Evolutionary conservation across 352 stramenopile genomes (phyloP).

Genomic region (Phytopythium cucurbitacearum): DNA sequence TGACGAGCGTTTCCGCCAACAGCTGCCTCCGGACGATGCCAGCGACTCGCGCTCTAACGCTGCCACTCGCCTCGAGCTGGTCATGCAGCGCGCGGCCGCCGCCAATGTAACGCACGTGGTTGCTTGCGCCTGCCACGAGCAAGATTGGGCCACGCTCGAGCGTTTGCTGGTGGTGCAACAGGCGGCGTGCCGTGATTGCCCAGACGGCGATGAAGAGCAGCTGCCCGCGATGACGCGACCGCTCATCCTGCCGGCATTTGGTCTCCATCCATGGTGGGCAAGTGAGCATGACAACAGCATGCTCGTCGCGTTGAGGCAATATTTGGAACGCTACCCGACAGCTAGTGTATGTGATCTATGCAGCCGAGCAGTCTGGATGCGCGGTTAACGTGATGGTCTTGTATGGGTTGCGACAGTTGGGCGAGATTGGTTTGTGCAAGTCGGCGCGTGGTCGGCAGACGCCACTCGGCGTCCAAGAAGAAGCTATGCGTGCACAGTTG

Average conservation of each 20-base stretch:
- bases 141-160: conserved; percentile 55
- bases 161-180: conserved; percentile 20
- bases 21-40: conserved; percentile 3
- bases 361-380: background rate
- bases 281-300: conserved; percentile 14
- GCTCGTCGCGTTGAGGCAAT: conserved; percentile 26
- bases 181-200: background rate
- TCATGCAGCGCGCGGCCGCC: conserved; percentile 31
- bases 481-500: conserved; percentile 48
- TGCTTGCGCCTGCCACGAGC: conserved; percentile 58
- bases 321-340: conserved; percentile 30
- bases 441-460: conserved; percentile 45
- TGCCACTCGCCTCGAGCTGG: conserved; percentile 14
- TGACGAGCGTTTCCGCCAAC: conserved; percentile 27
- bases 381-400: background rate
- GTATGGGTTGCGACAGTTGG: conserved; percentile 23
- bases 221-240: background rate
- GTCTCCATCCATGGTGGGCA: conserved; percentile 78
- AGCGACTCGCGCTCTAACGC: background rate
- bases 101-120: conserved; percentile 44
- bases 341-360: conserved; percentile 33
- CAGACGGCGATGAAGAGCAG: background rate
- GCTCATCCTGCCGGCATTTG: conserved; percentile 53
- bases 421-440: conserved; percentile 81
- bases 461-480: conserved; percentile 35